phyloP scores from a whole-genome alignment of 345 rosid species.

The Alliaria petiolata region DNA sequence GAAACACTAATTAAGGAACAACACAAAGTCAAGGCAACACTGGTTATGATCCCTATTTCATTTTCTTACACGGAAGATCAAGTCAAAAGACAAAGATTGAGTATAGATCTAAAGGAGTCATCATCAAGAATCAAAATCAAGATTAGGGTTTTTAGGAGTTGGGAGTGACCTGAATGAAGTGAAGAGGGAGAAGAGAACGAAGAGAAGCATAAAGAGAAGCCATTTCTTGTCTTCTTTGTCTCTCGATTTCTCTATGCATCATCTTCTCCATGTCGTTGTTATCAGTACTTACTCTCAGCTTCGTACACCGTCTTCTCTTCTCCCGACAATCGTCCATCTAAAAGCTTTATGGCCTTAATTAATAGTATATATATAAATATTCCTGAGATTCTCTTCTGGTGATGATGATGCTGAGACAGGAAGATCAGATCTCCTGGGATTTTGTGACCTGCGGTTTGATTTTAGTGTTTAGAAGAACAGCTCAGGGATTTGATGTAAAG shows the following conservation, averaged over 20 bases:
- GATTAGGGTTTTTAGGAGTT: slow-evolving; percentile 14
- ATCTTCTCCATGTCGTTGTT: slow-evolving; percentile 44
- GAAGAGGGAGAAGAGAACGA: slow-evolving; percentile 68
- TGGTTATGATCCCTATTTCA: background rate
- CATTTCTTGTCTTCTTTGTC: slow-evolving; percentile 78
- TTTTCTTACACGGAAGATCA: background rate
- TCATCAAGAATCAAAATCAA: background rate
- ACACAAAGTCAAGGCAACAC: slow-evolving; percentile 7
- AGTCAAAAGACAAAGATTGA: background rate
- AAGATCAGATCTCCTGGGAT: slow-evolving; percentile 48
- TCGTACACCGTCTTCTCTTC: slow-evolving; percentile 17
- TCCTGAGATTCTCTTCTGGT: slow-evolving; percentile 9
- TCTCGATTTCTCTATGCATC: slow-evolving; percentile 69
- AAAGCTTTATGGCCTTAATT: slow-evolving; percentile 2
- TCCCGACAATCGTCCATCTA: slow-evolving; percentile 25
- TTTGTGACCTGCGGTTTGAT: slow-evolving; percentile 33
- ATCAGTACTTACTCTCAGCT: slow-evolving; percentile 1
- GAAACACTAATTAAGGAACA: background rate
- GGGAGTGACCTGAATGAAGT: slow-evolving; percentile 55
- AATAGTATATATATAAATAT: background rate
- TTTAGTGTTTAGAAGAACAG: slow-evolving; percentile 41
- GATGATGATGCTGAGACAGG: slow-evolving; percentile 17
- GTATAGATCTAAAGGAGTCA: background rate
- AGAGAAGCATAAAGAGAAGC: slow-evolving; percentile 52
- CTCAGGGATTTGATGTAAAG: slow-evolving; percentile 70